Evolutionary conservation across 768 basidiomycete genomes (phyloP).

Genomic region (Paxillus rubicundulus): DNA sequence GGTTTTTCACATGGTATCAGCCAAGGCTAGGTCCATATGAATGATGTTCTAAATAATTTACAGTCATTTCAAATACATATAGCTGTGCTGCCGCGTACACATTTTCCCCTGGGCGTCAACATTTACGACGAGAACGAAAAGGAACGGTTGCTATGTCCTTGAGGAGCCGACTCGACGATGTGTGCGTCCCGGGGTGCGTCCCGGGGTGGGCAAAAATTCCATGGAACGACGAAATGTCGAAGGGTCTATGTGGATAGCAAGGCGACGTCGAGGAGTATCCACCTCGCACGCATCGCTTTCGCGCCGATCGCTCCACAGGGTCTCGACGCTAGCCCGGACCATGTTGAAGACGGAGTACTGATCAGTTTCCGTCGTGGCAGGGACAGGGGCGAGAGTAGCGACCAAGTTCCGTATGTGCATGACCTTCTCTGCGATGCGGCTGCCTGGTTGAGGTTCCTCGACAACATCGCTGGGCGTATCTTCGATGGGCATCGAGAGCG

Average conservation of each 20-base stretch:
- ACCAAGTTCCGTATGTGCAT: slow-evolving; percentile 18
- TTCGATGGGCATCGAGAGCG: neutral
- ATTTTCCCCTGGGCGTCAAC: neutral
- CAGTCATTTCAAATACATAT: neutral
- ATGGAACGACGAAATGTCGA: slow-evolving; percentile 4
- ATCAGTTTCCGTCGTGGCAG: slow-evolving; percentile 18
- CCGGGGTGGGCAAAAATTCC: slow-evolving; percentile 7
- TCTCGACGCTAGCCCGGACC: slow-evolving; percentile 18
- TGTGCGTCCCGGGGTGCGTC: slow-evolving; percentile 1
- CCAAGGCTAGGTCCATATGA: neutral
- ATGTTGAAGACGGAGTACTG: slow-evolving; percentile 16
- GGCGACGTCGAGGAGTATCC: slow-evolving; percentile 2
- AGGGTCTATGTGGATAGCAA: slow-evolving; percentile 1
- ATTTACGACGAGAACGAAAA: neutral
- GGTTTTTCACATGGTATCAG: neutral
- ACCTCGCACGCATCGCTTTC: neutral
- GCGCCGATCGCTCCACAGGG: slow-evolving; percentile 18
- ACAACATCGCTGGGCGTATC: neutral
- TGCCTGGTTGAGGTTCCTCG: slow-evolving; percentile 10
- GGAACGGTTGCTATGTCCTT: slow-evolving; percentile 11
- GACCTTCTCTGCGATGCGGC: slow-evolving; percentile 22
- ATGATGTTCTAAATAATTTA: too few relatives aligned
- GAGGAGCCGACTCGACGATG: slow-evolving; percentile 21
- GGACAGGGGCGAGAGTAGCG: slow-evolving; percentile 20
- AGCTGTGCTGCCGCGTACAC: neutral